Evolutionary conservation across 1,139 yeast species (phyloP).

Genomic region (Kurtzmaniella quercitrusa): DNA sequence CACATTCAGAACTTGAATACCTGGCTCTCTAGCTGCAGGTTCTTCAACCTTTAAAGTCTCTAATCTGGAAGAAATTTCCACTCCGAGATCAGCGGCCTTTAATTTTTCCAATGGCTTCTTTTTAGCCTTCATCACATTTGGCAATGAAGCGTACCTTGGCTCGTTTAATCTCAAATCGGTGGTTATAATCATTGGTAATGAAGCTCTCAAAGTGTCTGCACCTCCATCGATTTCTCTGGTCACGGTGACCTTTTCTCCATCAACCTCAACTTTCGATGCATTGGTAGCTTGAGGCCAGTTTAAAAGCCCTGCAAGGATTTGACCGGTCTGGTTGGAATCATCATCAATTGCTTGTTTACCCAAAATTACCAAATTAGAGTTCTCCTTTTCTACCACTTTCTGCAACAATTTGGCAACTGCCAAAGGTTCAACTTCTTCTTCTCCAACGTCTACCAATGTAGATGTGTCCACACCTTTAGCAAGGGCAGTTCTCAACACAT

Average conservation of each 20-base stretch:
- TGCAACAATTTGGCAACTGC: constrained; percentile 82
- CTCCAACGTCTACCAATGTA: constrained; percentile 77
- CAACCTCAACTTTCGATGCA: constrained; percentile 80
- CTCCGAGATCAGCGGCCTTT: constrained; percentile 65
- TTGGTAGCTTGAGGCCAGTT: constrained; percentile 98
- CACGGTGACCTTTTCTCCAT: constrained; percentile 60
- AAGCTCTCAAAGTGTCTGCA: constrained; percentile 73
- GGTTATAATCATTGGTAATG: constrained; percentile 81
- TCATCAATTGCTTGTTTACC: constrained; percentile 98
- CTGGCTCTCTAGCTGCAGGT: constrained; percentile 80
- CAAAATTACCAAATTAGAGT: constrained; percentile 73
- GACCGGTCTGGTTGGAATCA: constrained; percentile 96
- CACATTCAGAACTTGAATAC: constrained; percentile 72
- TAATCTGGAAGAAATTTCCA: constrained; percentile 61
- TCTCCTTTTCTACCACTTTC: constrained; percentile 65
- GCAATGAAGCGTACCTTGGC: constrained; percentile 91
- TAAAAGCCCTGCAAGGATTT: constrained; percentile 89
- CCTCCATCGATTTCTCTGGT: constrained; percentile 97
- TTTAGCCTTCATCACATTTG: constrained; percentile 97
- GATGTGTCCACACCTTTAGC: constrained; percentile 94
- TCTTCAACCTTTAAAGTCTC: constrained; percentile 74
- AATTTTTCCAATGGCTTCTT: constrained; percentile 84
- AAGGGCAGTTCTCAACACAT: constrained; percentile 79
- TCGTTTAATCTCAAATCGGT: constrained; percentile 91
- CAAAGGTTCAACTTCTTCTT: constrained; percentile 77